Evolutionary conservation across 1,284 basidiomycete genomes (phyloP), one percentile per base, ranked within the genome.

Genomic region (Bjerkandera adusta): DNA sequence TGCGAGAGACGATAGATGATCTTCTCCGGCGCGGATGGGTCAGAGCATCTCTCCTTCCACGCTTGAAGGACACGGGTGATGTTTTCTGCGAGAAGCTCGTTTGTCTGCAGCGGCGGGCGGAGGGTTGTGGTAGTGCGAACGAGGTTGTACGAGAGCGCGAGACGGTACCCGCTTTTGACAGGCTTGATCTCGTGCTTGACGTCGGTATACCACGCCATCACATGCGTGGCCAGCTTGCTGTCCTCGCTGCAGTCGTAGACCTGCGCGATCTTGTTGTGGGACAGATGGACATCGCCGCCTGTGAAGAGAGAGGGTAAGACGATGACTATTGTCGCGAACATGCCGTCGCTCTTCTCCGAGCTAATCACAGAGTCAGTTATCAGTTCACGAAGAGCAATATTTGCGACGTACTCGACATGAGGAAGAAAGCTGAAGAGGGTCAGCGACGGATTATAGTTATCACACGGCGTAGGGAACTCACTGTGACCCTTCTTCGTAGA

Each of bases 181-280:
- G 71, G 68, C 51, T 72, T 68, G 43, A 75, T 62, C 58, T 72
- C 71, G 50, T 73, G 70, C n/a, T 52, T 57, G 35, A 75, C 72
- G 48, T 73, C 72, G 4, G 69, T 72, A 52, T 76, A 76, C 71
- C 74, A 77, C 2, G 72, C 62, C 13, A 75, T 56, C 10, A 72
- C 58, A 1, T 66, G 58, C 0, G 68, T 71, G 2, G 58, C 55
- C 7, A 57, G 49, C 2, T 59, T 43, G 20, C 64, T 65, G 16
- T 49, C 46, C 2, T 47, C 26, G 3, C 66, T 56, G 21, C 65
- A 57, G 51, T 74, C 67, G 49, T 71, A 57, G 8, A 59, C 53
- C 41, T 64, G 57, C n/a, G 56, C 58, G 15, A 54, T 45, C 11
- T 49, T 49, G 2, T 58, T 57, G 53, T 76, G 72, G 0, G 67